These are phyloP conservation scores for Salix suchowensis DNA, from an alignment of 345 rosid genomes.

Conservation along the genomic window DNA sequence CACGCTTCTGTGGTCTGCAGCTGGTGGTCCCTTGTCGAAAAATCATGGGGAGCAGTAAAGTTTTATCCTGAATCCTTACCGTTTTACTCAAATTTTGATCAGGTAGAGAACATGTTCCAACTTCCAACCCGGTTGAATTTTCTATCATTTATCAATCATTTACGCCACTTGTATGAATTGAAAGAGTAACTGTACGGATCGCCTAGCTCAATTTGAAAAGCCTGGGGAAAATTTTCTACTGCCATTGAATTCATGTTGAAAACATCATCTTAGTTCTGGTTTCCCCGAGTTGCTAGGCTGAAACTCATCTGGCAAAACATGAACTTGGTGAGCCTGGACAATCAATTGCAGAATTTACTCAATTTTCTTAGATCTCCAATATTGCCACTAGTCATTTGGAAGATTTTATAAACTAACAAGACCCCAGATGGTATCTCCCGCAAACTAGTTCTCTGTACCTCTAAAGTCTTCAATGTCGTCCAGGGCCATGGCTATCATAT, in stretches of 20 bases:
- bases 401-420: background rate
- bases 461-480: constrained; percentile 8
- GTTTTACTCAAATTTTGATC: constrained; percentile 82
- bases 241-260: too few species aligned
- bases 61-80: constrained; percentile 62
- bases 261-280: too few species aligned
- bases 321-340: too few species aligned
- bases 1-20: constrained; percentile 25
- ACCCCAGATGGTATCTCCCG: background rate
- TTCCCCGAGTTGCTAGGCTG: too few species aligned
- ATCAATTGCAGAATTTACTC: background rate
- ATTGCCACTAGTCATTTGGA: background rate
- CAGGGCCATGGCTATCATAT: constrained; percentile 77
- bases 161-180: background rate
- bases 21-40: constrained; percentile 86
- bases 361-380: background rate
- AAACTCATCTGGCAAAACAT: too few species aligned
- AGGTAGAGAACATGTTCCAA: constrained; percentile 30
- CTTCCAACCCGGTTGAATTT: background rate
- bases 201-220: too few species aligned
- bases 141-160: too few species aligned
- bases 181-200: too few species aligned
- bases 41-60: constrained; percentile 68
- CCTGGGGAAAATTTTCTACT: too few species aligned
- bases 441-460: background rate